phyloP scores from a whole-genome alignment of 2,329 filamentous ascomycete genomes.

The Exophiala xenobiotica region DNA sequence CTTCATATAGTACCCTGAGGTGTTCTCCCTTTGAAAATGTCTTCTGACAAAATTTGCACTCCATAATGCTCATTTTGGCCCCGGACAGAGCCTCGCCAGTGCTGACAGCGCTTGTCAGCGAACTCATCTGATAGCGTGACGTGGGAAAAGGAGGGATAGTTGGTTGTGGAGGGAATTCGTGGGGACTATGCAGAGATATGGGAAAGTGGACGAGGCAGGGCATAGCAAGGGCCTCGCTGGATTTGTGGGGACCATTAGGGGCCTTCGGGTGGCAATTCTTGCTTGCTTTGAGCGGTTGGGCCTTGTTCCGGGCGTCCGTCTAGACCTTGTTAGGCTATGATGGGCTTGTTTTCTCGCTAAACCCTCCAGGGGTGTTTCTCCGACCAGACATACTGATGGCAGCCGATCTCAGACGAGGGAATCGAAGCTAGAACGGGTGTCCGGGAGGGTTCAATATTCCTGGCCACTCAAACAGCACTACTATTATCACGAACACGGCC shows the following conservation, averaged over 20 bases:
- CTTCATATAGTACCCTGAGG: slow-evolving; percentile 38
- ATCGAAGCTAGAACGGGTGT: too few species aligned
- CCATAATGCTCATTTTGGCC: slow-evolving; percentile 23
- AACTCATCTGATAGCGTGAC: not conserved
- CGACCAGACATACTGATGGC: too few species aligned
- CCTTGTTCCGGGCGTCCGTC: too few species aligned
- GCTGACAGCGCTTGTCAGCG: not conserved
- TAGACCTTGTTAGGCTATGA: too few species aligned
- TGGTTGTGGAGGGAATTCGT: not conserved
- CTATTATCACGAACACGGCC: too few species aligned
- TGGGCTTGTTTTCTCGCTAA: too few species aligned
- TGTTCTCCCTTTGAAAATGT: slow-evolving; percentile 45
- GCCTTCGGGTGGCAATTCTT: not conserved
- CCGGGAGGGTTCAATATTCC: too few species aligned
- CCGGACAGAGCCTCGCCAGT: too few species aligned
- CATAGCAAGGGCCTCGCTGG: not conserved
- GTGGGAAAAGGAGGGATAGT: not conserved
- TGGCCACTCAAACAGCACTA: too few species aligned
- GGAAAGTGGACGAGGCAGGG: not conserved
- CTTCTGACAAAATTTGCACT: slow-evolving; percentile 43
- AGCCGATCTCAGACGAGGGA: too few species aligned
- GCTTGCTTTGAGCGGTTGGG: too few species aligned
- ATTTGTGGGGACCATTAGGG: not conserved
- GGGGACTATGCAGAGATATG: not conserved
- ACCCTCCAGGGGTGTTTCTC: too few species aligned